Conservation (phyloP, 495 filamentous ascomycete genomes). For the Xylaria scruposa region DNA sequence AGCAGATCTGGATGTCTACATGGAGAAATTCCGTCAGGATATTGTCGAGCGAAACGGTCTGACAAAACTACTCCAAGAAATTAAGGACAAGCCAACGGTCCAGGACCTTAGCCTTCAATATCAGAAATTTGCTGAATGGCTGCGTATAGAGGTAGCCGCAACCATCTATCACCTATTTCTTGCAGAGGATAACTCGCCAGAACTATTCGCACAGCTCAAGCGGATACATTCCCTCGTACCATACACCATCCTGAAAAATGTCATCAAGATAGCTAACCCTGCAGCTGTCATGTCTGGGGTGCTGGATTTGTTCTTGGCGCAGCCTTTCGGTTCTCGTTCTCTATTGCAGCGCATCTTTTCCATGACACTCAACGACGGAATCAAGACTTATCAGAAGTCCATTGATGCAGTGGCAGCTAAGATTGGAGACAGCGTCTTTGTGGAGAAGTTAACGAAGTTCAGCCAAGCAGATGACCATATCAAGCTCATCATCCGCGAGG, state of each 20-base stretch:
- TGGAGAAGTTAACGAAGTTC: conserved; percentile 81
- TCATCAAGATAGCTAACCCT: conserved; percentile 94
- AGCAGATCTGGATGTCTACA: conserved; percentile 92
- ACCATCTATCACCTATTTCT: conserved; percentile 98
- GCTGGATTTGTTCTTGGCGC: conserved; percentile 92
- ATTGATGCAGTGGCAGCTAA: conserved; percentile 78
- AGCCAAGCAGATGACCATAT: conserved; percentile 72
- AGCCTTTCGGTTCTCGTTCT: conserved; percentile 88
- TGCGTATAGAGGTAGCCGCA: conserved; percentile 95
- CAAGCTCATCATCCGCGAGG: conserved; percentile 74
- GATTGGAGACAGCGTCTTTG: conserved; percentile 80
- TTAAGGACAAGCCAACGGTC: conserved; percentile 84
- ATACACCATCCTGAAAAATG: conserved; percentile 92
- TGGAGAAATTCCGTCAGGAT: conserved; percentile 81
- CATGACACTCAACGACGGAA: conserved; percentile 89
- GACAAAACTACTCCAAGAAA: conserved; percentile 91
- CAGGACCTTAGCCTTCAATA: conserved; percentile 91
- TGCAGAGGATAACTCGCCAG: conserved; percentile 96
- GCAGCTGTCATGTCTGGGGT: conserved; percentile 93
- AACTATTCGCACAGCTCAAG: conserved; percentile 92
- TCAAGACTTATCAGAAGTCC: conserved; percentile 78
- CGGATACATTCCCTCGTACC: conserved; percentile 92
- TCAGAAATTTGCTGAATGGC: conserved; percentile 97
- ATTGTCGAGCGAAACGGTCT: conserved; percentile 75
- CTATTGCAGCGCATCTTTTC: conserved; percentile 92